phyloP scores from a whole-genome alignment of 2,329 filamentous ascomycete genomes.

The Harringtonia lauricola region DNA sequence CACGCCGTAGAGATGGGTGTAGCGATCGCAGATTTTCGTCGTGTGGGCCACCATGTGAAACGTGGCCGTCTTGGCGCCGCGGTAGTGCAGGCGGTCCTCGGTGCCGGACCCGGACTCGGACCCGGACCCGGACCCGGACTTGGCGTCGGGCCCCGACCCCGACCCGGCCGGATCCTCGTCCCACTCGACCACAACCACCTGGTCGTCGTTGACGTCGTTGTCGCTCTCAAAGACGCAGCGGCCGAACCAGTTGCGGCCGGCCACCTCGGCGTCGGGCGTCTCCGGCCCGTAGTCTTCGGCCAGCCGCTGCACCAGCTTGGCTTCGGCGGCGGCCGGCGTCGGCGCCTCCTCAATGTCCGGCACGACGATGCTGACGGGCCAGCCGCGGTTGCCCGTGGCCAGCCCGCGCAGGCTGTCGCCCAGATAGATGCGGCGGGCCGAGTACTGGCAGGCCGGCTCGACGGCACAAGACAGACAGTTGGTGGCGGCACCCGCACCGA shows the following conservation, averaged over 20 bases:
- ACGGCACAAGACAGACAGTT: conserved; percentile 78
- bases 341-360: conserved; percentile 80
- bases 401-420: conserved; percentile 44
- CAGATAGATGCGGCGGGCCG: conserved; percentile 72
- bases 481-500: conserved; percentile 61
- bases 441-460: conserved; percentile 71
- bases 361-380: conserved; percentile 84
- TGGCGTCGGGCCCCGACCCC: too few species aligned
- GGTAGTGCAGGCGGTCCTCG: too few species aligned
- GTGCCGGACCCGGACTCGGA: too few species aligned
- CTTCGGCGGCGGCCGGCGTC: conserved; percentile 27
- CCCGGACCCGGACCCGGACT: too few species aligned
- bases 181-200: conserved; percentile 81
- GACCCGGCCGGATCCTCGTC: conserved; percentile 55
- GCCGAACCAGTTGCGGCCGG: conserved; percentile 65
- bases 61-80: conserved; percentile 70
- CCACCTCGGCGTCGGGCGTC: conserved; percentile 35
- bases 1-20: conserved; percentile 77
- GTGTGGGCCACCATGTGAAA: conserved; percentile 95
- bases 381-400: conserved; percentile 53
- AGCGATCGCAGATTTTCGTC: conserved; percentile 73
- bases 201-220: conserved; percentile 90
- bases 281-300: conserved; percentile 41
- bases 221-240: conserved; percentile 91
- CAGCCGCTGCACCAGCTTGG: conserved; percentile 25